phyloP scores from a whole-genome alignment of 2,329 filamentous ascomycete species.

The Aspergillus sp. region DNA sequence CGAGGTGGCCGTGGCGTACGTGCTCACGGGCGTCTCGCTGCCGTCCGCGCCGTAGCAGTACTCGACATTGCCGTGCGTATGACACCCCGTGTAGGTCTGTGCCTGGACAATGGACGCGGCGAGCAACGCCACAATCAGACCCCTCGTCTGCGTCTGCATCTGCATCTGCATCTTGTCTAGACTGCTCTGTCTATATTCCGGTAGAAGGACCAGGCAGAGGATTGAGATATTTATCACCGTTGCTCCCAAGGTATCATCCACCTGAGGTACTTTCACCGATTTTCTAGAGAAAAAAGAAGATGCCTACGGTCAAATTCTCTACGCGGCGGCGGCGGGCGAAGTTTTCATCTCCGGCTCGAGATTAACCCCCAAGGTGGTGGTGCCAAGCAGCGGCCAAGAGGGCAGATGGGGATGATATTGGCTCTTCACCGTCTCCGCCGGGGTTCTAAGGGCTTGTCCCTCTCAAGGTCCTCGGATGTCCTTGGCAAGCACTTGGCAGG shows the following conservation, averaged over 20 bases:
- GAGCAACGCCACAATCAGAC: slow-evolving; percentile 2
- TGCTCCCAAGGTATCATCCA: slow-evolving; percentile 3
- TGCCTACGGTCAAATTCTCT: background rate
- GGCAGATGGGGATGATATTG: background rate
- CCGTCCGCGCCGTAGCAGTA: slow-evolving; percentile 32
- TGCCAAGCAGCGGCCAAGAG: slow-evolving; percentile 6
- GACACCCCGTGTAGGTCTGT: slow-evolving; percentile 25
- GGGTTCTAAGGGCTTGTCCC: slow-evolving; percentile 3
- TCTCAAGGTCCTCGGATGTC: slow-evolving; percentile 19
- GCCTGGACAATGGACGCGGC: slow-evolving; percentile 7
- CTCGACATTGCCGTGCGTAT: slow-evolving; percentile 29
- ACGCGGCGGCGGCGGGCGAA: background rate
- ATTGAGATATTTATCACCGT: slow-evolving; percentile 1
- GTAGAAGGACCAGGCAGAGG: no score
- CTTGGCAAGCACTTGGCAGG: background rate
- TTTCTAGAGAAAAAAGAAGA: background rate
- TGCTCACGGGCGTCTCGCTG: slow-evolving; percentile 22
- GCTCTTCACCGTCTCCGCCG: background rate
- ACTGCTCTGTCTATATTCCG: background rate
- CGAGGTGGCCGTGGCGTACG: slow-evolving; percentile 13
- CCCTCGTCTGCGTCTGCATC: background rate
- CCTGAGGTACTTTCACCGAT: background rate
- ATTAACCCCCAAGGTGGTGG: slow-evolving; percentile 19
- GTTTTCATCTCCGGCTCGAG: background rate
- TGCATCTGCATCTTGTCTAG: background rate